A percentile compares a stretch with the other conserved stretches of the same genome.
phyloP scores from a whole-genome alignment of 148 eudicot species.

The Bassia scoparia region DNA sequence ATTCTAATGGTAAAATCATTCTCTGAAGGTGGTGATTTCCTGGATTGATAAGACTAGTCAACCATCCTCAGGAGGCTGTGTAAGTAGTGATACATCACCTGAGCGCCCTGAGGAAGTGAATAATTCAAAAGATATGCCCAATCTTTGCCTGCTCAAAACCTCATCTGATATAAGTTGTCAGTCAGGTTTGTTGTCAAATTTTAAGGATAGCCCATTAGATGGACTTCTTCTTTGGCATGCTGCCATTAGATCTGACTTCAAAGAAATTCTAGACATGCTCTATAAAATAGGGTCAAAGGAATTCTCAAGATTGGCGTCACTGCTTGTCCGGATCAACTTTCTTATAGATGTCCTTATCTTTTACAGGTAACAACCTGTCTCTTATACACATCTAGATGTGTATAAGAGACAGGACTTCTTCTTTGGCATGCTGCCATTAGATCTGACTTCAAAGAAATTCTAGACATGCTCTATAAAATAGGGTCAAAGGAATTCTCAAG shows the following conservation, averaged over 20 bases:
- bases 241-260: conserved; percentile 52
- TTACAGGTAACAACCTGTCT: no score
- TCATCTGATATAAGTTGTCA: conserved; percentile 26
- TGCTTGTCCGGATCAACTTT: conserved; percentile 55
- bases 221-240: conserved; percentile 62
- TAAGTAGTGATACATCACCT: conserved; percentile 29
- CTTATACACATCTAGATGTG: no score
- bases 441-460: conserved; percentile 45
- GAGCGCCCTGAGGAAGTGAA: conserved; percentile 30
- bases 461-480: conserved; percentile 48
- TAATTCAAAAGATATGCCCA: conserved; percentile 31
- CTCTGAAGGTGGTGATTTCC: conserved; percentile 56
- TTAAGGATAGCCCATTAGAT: conserved; percentile 35
- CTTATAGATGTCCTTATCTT: conserved; percentile 59
- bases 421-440: conserved; percentile 66
- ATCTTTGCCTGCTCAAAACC: conserved; percentile 23
- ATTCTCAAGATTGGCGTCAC: conserved; percentile 38
- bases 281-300: conserved; percentile 38
- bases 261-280: conserved; percentile 49
- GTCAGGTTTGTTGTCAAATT: conserved; percentile 20
- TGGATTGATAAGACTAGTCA: conserved; percentile 50
- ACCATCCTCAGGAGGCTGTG: conserved; percentile 22
- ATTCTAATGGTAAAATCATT: conserved; percentile 20
- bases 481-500: conserved; percentile 37
- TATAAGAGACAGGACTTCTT: no score